phyloP scores from a whole-genome alignment of 768 basidiomycete species.

The Suillus americanus region DNA sequence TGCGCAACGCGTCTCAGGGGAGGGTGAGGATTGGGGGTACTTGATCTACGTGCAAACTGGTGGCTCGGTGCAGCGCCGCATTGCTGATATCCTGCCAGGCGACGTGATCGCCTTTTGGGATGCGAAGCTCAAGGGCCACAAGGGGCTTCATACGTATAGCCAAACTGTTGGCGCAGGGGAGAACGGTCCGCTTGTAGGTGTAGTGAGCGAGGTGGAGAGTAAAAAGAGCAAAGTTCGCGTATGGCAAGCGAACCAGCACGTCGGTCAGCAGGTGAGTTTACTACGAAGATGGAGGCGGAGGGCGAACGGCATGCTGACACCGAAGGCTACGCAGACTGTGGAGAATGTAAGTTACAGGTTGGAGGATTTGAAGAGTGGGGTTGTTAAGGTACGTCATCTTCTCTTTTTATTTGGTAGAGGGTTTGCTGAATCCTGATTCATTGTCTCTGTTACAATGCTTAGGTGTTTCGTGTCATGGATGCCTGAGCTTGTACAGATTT shows the following conservation, averaged over 20 bases:
- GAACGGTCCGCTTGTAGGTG: slow-evolving; percentile 57
- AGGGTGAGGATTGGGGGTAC: slow-evolving; percentile 57
- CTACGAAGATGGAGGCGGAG: slow-evolving; percentile 26
- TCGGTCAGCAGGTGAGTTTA: slow-evolving; percentile 70
- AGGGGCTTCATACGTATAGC: slow-evolving; percentile 74
- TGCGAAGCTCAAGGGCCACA: slow-evolving; percentile 77
- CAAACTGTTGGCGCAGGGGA: slow-evolving; percentile 54
- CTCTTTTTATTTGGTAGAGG: not conserved
- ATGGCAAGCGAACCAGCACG: slow-evolving; percentile 85
- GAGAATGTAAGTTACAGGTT: slow-evolving; percentile 84
- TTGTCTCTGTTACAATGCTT: not conserved
- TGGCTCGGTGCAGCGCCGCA: slow-evolving; percentile 62
- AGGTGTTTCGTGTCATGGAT: slow-evolving; percentile 44
- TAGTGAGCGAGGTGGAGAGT: slow-evolving; percentile 79
- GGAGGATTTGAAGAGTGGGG: slow-evolving; percentile 87
- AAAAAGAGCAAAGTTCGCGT: slow-evolving; percentile 87
- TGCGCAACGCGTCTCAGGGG: slow-evolving; percentile 42
- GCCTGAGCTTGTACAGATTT: not conserved
- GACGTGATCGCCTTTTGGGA: slow-evolving; percentile 77
- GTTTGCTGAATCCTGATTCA: slow-evolving; percentile 13
- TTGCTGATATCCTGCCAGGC: slow-evolving; percentile 83
- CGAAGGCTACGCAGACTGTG: slow-evolving; percentile 49
- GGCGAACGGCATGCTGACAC: slow-evolving; percentile 34
- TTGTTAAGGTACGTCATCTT: slow-evolving; percentile 58
- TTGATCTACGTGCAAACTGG: slow-evolving; percentile 74